A percentile compares a stretch with the other conserved stretches of the same genome.
Conservation (phyloP, 345 rosid species). For the Salix arbutifolia region DNA sequence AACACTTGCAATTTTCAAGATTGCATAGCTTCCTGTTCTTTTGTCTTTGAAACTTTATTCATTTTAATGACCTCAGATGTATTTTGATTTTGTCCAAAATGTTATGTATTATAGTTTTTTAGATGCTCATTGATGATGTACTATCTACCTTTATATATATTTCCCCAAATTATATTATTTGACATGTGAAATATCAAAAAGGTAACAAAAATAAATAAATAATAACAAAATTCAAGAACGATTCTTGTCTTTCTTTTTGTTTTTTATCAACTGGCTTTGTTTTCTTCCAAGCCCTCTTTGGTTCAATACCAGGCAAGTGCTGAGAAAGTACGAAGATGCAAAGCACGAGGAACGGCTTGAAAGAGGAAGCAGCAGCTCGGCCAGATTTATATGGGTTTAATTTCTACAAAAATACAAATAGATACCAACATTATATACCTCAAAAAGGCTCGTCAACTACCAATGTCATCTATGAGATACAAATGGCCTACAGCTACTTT, state of each 20-base stretch:
- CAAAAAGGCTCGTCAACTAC: constrained; percentile 25
- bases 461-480: constrained; percentile 20
- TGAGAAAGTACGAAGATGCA: neutral
- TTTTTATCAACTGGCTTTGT: no score
- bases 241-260: no score
- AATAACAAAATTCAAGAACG: no score
- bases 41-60: neutral
- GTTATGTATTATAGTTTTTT: neutral
- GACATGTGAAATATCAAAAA: neutral
- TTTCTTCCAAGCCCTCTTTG: neutral
- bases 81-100: neutral
- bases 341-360: neutral
- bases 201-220: neutral
- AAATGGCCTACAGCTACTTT: constrained; percentile 23
- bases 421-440: constrained; percentile 27
- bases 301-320: neutral
- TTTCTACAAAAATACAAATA: constrained; percentile 29
- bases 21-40: constrained; percentile 4
- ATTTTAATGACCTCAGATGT: constrained; percentile 3
- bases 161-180: neutral
- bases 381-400: constrained; percentile 14
- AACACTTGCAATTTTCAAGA: neutral
- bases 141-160: neutral
- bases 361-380: neutral
- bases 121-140: neutral